These are phyloP conservation scores for Syncephalastrum racemosum DNA, from an alignment of 371 early-diverging fungal species.

Conservation along the genomic window DNA sequence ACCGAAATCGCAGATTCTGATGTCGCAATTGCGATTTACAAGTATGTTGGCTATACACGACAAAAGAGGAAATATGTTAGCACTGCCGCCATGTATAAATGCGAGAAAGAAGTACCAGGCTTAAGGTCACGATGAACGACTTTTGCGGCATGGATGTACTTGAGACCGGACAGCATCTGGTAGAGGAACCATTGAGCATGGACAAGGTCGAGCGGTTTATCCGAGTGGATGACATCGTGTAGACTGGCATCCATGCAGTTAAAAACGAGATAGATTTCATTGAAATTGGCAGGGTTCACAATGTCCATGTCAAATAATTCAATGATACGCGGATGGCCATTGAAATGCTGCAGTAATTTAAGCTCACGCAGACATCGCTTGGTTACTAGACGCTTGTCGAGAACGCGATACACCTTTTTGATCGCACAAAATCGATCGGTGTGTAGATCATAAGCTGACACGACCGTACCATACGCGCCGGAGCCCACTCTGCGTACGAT, in stretches of 20 bases:
- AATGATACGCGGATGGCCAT: conserved; percentile 65
- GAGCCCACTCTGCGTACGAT: conserved; percentile 73
- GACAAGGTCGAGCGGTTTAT: conserved; percentile 78
- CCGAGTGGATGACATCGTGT: conserved; percentile 85
- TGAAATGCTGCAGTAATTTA: conserved; percentile 68
- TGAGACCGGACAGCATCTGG: conserved; percentile 82
- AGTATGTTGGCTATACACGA: conserved; percentile 70
- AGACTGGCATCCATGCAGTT: conserved; percentile 89
- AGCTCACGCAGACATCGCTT: conserved; percentile 70
- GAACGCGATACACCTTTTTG: conserved; percentile 63
- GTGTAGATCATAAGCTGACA: conserved; percentile 52
- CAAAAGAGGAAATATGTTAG: not conserved
- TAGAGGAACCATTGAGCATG: conserved; percentile 89
- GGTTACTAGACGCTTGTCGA: conserved; percentile 61
- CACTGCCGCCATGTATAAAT: too few species aligned
- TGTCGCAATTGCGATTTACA: conserved; percentile 88
- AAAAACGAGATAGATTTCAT: conserved; percentile 69
- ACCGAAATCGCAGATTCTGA: conserved; percentile 54
- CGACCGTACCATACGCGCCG: conserved; percentile 83
- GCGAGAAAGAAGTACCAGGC: conserved; percentile 42
- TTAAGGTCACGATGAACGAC: conserved; percentile 84
- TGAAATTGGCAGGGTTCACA: conserved; percentile 52
- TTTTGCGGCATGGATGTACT: conserved; percentile 86
- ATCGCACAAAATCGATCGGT: conserved; percentile 64
- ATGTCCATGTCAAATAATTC: conserved; percentile 69